Evolutionary conservation across 305 asterid genomes (phyloP).

Genomic region (Coffea humblotiana): DNA sequence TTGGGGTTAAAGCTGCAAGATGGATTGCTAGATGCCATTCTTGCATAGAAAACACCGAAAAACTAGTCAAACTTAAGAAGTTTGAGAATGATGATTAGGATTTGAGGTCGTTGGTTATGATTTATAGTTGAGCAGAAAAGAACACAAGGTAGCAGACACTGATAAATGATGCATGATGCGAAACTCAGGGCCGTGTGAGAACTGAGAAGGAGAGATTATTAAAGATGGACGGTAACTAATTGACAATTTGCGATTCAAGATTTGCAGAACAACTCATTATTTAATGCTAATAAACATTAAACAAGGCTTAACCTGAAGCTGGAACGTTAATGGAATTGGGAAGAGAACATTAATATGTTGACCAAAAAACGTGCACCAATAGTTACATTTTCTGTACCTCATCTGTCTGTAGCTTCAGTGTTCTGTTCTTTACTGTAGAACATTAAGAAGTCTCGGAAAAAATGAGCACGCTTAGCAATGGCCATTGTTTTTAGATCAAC

Average conservation of each 20-base stretch:
- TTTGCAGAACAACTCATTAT: constrained; percentile 2
- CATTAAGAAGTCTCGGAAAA: constrained; percentile 1
- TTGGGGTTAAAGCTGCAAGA: background rate
- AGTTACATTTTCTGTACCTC: background rate
- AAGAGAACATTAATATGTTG: background rate
- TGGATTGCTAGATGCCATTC: constrained; percentile 9
- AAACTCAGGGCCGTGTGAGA: background rate
- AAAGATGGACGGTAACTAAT: constrained; percentile 4
- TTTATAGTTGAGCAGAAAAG: background rate
- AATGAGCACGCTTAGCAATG: constrained; percentile 1
- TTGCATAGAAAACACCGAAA: background rate
- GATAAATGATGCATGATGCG: background rate
- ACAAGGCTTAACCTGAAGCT: background rate
- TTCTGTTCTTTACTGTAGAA: background rate
- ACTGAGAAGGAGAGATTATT: background rate
- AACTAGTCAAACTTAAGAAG: background rate
- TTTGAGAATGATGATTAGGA: background rate
- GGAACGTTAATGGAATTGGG: background rate
- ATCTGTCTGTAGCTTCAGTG: background rate
- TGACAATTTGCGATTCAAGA: constrained; percentile 1
- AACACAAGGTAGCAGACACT: background rate
- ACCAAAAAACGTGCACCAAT: background rate
- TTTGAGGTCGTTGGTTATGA: background rate
- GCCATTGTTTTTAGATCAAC: background rate
- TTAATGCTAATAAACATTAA: background rate